Conservation (phyloP, 108 stramenopile species). For the Pseudonitzschia delicatissima region DNA sequence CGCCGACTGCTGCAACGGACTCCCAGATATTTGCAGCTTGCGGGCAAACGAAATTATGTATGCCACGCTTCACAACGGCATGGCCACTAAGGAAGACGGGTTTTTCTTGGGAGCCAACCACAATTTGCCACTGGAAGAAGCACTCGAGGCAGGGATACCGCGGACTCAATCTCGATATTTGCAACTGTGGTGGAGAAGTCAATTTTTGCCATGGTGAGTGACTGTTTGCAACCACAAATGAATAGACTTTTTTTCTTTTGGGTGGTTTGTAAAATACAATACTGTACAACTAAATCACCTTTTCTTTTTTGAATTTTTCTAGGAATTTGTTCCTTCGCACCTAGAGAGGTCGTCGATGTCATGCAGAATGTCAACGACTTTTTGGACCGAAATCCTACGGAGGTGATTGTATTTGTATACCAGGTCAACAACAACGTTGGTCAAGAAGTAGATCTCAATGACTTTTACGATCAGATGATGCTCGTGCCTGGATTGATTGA, state of each 20-base stretch:
- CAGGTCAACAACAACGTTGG: conserved; percentile 48
- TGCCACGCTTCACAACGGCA: conserved; percentile 67
- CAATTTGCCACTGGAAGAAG: conserved; percentile 46
- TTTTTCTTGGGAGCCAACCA: conserved; percentile 55
- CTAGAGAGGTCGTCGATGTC: conserved; percentile 45
- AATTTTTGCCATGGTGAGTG: conserved; percentile 50
- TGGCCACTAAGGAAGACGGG: conserved; percentile 45
- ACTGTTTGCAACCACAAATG: too few species aligned
- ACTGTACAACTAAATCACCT: neutral
- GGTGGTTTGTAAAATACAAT: too few species aligned
- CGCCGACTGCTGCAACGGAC: conserved; percentile 61
- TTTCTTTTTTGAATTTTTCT: neutral
- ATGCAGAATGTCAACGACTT: conserved; percentile 45
- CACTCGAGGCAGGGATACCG: conserved; percentile 69
- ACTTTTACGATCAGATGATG: conserved; percentile 22
- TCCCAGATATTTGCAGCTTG: conserved; percentile 53
- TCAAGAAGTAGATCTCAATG: conserved; percentile 32
- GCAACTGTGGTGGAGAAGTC: conserved; percentile 53
- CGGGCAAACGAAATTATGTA: conserved; percentile 56
- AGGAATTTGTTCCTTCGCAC: conserved; percentile 47
- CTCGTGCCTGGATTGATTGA: conserved; percentile 32
- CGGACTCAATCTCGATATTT: conserved; percentile 60
- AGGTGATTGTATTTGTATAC: conserved; percentile 57
- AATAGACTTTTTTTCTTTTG: too few species aligned
- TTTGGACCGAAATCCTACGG: conserved; percentile 50